Base-by-base conservation (phyloP, 148 eudicot genomes). In the Drosera capensis region DNA sequence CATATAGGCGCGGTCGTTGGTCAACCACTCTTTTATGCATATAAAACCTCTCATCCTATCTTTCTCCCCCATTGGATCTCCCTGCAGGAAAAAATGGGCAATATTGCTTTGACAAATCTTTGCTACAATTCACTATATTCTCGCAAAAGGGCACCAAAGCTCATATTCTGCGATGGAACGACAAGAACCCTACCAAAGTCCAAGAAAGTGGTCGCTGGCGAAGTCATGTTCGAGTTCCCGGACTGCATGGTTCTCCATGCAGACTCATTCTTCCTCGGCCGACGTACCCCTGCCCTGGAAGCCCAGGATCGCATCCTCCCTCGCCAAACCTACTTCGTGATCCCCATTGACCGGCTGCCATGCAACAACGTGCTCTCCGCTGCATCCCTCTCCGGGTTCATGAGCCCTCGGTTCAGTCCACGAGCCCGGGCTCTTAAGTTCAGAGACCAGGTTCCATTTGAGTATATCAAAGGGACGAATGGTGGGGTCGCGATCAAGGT, bases 161-260 rank as follows among this genome's bases (percentile, higher is more conserved):
- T 34, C 38, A 34, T 34, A 13, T 11, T 34, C 38, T 5, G 9
- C 0, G 38, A 34, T 9, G 38, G 38, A 34, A 34, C 38, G n/a
- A 34, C 38, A 34, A 34, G 38, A 11, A 34, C 38, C 38, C 38
- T 34, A 11, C 11, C 38, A 11, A 11, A n/a, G n/a, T n/a, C n/a
- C 9, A 5, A 5, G 13, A 34, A 34, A 34, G 38, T 23, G n/a
- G n/a, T 45, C 5, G 16, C 6, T 25, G 86, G 82, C 24, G 90
- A 87, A 55, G 70, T 87, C 55, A 87, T 87, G 96, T 79, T 87
- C 39, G 73, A 82, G 62, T 87, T 72, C 52, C 96, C 96, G 9
- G 85, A 87, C 37, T 64, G 66, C 23, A 72, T 87, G 47, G 68
- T 87, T 18, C 82, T 94, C 68, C 74, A 72, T 49, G 94, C 86